A percentile compares a stretch with the other conserved stretches of the same genome.
Evolutionary conservation across 83 land plant genomes (phyloP).

Genomic region (Thuja plicata): DNA sequence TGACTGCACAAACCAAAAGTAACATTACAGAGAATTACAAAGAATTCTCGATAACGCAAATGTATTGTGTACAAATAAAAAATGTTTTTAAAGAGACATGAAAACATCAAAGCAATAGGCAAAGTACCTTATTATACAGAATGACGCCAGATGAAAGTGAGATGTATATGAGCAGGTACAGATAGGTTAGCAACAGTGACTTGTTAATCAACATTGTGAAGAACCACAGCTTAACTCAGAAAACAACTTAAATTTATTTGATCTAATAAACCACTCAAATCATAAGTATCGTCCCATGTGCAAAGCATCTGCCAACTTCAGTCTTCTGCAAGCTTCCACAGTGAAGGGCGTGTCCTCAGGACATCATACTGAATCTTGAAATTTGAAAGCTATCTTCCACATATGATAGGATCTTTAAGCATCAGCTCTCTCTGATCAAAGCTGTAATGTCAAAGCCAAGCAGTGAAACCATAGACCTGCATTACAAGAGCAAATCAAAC

Average conservation of each 20-base stretch:
- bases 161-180: constrained; percentile 79
- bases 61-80: neutral
- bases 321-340: neutral
- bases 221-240: neutral
- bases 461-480: neutral
- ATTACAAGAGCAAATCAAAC: neutral
- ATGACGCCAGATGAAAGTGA: constrained; percentile 89
- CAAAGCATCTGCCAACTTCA: neutral
- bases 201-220: constrained; percentile 45
- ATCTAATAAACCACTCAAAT: neutral
- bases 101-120: neutral
- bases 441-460: neutral
- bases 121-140: constrained; percentile 78
- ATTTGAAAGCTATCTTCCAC: neutral
- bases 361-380: neutral
- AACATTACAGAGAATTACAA: neutral
- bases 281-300: neutral
- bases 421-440: neutral
- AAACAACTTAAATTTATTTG: neutral
- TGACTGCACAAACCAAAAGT: neutral
- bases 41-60: neutral
- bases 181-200: constrained; percentile 67
- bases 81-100: neutral
- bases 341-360: neutral
- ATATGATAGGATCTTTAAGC: neutral